These are phyloP conservation scores for Tylopilus intermedius DNA, from an alignment of 768 basidiomycete species.

Conservation along the genomic window DNA sequence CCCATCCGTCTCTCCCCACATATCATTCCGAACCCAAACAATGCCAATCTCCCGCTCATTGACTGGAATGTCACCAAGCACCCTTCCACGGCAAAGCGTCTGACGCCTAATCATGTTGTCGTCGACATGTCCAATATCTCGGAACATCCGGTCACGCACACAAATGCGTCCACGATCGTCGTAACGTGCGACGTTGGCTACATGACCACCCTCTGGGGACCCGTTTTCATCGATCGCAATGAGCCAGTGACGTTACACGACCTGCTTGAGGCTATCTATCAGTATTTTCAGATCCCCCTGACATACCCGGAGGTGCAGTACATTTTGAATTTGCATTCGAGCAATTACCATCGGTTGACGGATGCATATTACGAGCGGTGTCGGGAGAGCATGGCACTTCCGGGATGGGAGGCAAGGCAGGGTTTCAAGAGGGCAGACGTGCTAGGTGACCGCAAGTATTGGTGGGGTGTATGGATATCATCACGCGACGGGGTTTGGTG, in stretches of 20 bases:
- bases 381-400: slow-evolving; percentile 35
- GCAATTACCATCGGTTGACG: slow-evolving; percentile 19
- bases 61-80: slow-evolving; percentile 35
- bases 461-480: slow-evolving; percentile 38
- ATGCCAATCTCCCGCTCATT: slow-evolving; percentile 26
- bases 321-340: slow-evolving; percentile 15
- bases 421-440: slow-evolving; percentile 49
- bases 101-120: slow-evolving; percentile 26
- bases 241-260: slow-evolving; percentile 38
- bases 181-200: slow-evolving; percentile 23
- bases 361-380: slow-evolving; percentile 35
- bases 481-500: slow-evolving; percentile 37
- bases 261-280: slow-evolving; percentile 45
- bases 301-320: slow-evolving; percentile 27
- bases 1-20: slow-evolving; percentile 25
- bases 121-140: slow-evolving; percentile 18
- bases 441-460: slow-evolving; percentile 42
- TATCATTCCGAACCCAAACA: slow-evolving; percentile 31
- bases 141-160: slow-evolving; percentile 20
- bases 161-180: slow-evolving; percentile 16
- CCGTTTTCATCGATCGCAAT: slow-evolving; percentile 38
- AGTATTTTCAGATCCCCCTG: slow-evolving; percentile 44
- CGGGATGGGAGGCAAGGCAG: slow-evolving; percentile 34
- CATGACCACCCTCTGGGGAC: slow-evolving; percentile 41
- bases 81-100: slow-evolving; percentile 28